Evolutionary conservation across 352 stramenopile genomes (phyloP), one percentile per base, ranked within the genome.

Genomic region (Globisporangium ultimum): DNA sequence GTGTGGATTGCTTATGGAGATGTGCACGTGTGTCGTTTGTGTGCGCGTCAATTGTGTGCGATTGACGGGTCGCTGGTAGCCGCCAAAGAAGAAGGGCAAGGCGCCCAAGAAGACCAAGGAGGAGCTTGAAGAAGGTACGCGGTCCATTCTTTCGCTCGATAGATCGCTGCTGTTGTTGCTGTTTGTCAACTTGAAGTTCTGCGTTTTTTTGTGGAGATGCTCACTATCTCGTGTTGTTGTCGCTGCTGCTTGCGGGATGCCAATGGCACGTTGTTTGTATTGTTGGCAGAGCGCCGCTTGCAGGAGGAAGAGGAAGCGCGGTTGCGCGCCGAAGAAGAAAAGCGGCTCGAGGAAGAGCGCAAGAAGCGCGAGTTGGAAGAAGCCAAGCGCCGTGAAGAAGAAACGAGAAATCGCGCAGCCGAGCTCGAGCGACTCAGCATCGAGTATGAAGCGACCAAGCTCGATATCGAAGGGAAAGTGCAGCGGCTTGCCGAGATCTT

Each of bases 81-180:
- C 71, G 22, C 84, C 79, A 7, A 93, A 93, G 67, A 91, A 89
- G 72, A 91, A 89, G 57, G 64, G 46, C 21, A 91, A 93, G 60
- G 72, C 74, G 15, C 80, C 81, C 6, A 91, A 93, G 61, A 91
- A 90, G 63, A 86, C 72, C 70, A 91, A 91, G 56, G 80, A 89
- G 56, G 71, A 93, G 70, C 76, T 91, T 41, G 80, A 91, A 60
- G 80, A 91, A 68, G 74, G 74, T 84, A 22, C 10, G 14, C 7
- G 18, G 40, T 8, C 13, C 12, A 45, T 45, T 45, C 13, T 2
- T 10, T 45, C 45, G 5, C 20, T 41, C 32, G 34, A 7, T 36
- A 15, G 2, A 48, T 55, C 13, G 2, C 7, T 20, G 32, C 14
- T 22, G n/a, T 43, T 60, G 14, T 41, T 48, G 18, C 12, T 45